Evolutionary conservation across 345 rosid genomes (phyloP), one percentile per base, ranked within the genome.

Genomic region (Lumnitzera racemosa): DNA sequence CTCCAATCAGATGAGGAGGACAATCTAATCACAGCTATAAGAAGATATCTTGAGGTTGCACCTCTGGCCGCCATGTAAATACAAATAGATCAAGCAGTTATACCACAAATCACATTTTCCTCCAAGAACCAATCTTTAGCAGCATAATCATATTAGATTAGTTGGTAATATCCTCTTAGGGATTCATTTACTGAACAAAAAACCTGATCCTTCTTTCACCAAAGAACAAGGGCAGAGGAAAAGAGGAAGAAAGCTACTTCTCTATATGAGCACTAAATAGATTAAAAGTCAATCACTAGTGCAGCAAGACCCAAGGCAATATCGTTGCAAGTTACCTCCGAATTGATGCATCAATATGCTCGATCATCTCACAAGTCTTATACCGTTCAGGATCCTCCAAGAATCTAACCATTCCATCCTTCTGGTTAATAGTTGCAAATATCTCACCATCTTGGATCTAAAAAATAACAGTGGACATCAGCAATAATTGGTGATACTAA

Each of bases 341-440:
- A 66, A 95, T 90, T 11, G 89, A 90, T 13, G 85, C 80, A 75
- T 95, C 97, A 55, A 90, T 76, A 51, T 53, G 70, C 78, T 90
- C 89, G 24, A 90, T 85, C 97, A 95, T 90, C 64, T 80, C 86
- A 71, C 88, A 76, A 57, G 86, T 73, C 78, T 95, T 95, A 71
- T 95, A 95, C 73, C 82, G 92, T 83, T 95, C 97, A 59, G 95
- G 95, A 81, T 95, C 97, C 79, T 90, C 99, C 46, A 86, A 72
- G 79, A 95, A 95, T 77, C 99, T 84, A 66, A 95, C 99, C 99
- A 95, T 95, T 46, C 99, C 99, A 67, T 95, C 97, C 77, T 86
- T 90, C 81, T 90, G 99, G 84, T 95, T 88, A 73, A 95, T 95
- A 57, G 86, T 77, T 24, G 99, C 99, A 78, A 80, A 83, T 76